phyloP scores from a whole-genome alignment of 768 basidiomycete species.

The Pholiota microspora region DNA sequence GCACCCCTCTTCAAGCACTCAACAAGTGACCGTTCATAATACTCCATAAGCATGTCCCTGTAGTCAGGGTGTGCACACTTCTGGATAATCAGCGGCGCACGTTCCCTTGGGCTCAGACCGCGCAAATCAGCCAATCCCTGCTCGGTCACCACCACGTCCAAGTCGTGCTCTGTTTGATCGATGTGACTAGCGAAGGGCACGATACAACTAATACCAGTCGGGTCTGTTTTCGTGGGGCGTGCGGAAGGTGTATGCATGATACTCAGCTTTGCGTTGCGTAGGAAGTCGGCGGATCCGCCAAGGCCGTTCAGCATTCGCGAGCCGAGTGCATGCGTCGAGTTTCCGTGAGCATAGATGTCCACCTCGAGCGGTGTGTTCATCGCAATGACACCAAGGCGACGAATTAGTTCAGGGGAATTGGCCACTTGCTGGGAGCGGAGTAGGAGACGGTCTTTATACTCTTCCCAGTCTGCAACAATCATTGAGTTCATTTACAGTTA shows the following conservation, averaged over 20 bases:
- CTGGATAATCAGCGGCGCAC: slow-evolving; percentile 44
- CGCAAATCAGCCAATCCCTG: slow-evolving; percentile 49
- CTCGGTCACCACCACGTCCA: slow-evolving; percentile 47
- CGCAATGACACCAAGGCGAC: slow-evolving; percentile 46
- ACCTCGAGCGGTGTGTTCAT: slow-evolving; percentile 54
- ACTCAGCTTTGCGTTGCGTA: slow-evolving; percentile 47
- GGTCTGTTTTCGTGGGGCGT: slow-evolving; percentile 46
- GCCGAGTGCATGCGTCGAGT: slow-evolving; percentile 48
- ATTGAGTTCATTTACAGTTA: no score
- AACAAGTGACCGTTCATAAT: slow-evolving; percentile 40
- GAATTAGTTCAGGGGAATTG: slow-evolving; percentile 48
- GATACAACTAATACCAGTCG: slow-evolving; percentile 50
- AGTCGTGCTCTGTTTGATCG: slow-evolving; percentile 50
- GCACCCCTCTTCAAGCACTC: slow-evolving; percentile 43
- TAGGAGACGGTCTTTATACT: slow-evolving; percentile 45
- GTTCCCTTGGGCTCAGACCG: slow-evolving; percentile 43
- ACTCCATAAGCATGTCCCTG: slow-evolving; percentile 39
- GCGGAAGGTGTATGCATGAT: slow-evolving; percentile 50
- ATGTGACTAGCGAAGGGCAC: slow-evolving; percentile 47
- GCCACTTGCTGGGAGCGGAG: slow-evolving; percentile 52
- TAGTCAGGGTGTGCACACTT: slow-evolving; percentile 51
- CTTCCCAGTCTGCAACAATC: slow-evolving; percentile 34
- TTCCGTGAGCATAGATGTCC: slow-evolving; percentile 50
- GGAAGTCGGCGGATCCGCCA: slow-evolving; percentile 47
- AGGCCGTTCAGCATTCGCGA: slow-evolving; percentile 49